Evolutionary conservation across 352 stramenopile species (phyloP).

Genomic region (Phytophthora sansomeana): DNA sequence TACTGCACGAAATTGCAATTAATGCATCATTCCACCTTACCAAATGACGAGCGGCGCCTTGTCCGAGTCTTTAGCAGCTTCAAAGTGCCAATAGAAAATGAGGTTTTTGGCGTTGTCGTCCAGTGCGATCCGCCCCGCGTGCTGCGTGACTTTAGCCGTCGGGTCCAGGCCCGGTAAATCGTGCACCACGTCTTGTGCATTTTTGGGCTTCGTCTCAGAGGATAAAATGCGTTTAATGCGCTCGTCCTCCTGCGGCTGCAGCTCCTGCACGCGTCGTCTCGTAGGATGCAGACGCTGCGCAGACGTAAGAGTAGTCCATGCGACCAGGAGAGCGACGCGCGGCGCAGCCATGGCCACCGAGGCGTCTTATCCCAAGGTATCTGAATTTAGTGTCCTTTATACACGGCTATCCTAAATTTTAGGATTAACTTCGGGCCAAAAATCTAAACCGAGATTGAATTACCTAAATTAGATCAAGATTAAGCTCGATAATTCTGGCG

Average conservation of each 20-base stretch:
- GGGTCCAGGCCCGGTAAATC: constrained; percentile 64
- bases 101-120: constrained; percentile 55
- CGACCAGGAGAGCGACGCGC: constrained; percentile 4
- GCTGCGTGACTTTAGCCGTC: constrained; percentile 62
- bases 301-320: constrained; percentile 8
- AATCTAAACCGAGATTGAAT: too few species aligned
- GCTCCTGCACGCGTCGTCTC: constrained; percentile 2
- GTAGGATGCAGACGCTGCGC: constrained; percentile 45
- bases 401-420: too few species aligned
- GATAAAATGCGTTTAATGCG: constrained; percentile 8
- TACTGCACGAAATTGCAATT: not conserved
- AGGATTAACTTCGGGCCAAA: too few species aligned
- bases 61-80: constrained; percentile 50
- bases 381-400: not conserved
- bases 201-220: constrained; percentile 3
- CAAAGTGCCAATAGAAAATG: constrained; percentile 89
- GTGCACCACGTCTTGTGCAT: constrained; percentile 50
- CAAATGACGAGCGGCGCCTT: constrained; percentile 75
- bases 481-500: too few species aligned
- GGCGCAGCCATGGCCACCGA: not conserved
- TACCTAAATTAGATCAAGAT: too few species aligned
- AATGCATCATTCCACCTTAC: constrained; percentile 34
- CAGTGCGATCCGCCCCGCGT: constrained; percentile 69
- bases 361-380: not conserved
- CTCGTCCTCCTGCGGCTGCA: constrained; percentile 6